These are phyloP conservation scores for Nakazawaea peltata DNA, from an alignment of 805 yeast species.

Conservation along the genomic window DNA sequence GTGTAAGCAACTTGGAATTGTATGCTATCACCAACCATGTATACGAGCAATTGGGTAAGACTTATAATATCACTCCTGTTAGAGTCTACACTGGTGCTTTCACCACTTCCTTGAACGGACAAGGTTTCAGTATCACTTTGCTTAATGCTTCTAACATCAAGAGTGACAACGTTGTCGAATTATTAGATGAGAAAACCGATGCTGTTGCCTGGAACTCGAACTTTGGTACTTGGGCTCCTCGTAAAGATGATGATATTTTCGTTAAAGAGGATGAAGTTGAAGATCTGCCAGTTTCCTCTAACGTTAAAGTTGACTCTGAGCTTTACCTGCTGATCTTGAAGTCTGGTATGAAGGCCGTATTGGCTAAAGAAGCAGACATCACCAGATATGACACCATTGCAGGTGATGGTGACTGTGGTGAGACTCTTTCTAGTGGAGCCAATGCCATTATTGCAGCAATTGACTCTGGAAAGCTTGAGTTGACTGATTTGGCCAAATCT, in stretches of 20 bases:
- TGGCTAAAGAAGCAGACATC: slow-evolving; percentile 48
- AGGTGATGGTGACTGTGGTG: slow-evolving; percentile 39
- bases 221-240: slow-evolving; percentile 18
- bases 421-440: slow-evolving; percentile 27
- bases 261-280: slow-evolving; percentile 21
- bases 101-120: slow-evolving; percentile 86
- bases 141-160: slow-evolving; percentile 57
- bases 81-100: slow-evolving; percentile 70
- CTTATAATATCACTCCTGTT: slow-evolving; percentile 52
- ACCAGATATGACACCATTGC: slow-evolving; percentile 33
- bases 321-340: slow-evolving; percentile 27
- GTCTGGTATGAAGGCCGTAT: slow-evolving; percentile 42
- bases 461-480: slow-evolving; percentile 25
- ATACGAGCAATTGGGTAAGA: slow-evolving; percentile 38
- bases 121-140: slow-evolving; percentile 83
- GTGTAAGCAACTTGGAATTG: slow-evolving; percentile 75
- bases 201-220: slow-evolving; percentile 79
- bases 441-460: slow-evolving; percentile 26
- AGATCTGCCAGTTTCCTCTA: slow-evolving; percentile 22
- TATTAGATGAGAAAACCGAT: slow-evolving; percentile 63
- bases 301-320: slow-evolving; percentile 21
- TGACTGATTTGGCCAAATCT: slow-evolving; percentile 46
- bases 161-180: slow-evolving; percentile 35
- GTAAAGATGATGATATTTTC: slow-evolving; percentile 15
- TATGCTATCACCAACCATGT: slow-evolving; percentile 63